Conservation (phyloP, 768 basidiomycete species). For the Suillus fuscotomentosus region DNA sequence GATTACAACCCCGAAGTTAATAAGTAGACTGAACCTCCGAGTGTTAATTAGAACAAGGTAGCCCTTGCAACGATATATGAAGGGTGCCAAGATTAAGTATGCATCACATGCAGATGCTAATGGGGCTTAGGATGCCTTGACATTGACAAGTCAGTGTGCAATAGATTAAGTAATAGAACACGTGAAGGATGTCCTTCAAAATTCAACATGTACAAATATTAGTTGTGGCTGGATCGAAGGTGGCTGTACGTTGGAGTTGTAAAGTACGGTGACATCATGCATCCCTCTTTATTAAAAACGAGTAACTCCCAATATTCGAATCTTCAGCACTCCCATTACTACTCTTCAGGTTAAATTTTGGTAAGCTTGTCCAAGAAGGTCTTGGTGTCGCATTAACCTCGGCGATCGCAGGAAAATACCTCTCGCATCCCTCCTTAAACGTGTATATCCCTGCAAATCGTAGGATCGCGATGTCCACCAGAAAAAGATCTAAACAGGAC, state of each 20-base stretch:
- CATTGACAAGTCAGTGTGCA: no score
- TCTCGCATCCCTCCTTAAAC: neutral
- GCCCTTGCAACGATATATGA: neutral
- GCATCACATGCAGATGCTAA: no score
- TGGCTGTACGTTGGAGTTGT: neutral
- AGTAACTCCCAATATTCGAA: neutral
- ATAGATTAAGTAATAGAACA: no score
- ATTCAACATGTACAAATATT: neutral
- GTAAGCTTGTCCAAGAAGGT: neutral
- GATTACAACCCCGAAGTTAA: neutral
- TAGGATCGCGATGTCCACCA: neutral
- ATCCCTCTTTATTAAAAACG: neutral
- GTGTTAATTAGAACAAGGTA: neutral
- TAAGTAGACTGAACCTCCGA: neutral
- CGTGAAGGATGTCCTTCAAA: neutral
- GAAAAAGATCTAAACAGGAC: neutral
- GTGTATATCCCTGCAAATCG: conserved; percentile 1
- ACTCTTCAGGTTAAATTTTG: neutral
- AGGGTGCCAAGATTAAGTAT: neutral
- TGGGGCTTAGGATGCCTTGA: no score
- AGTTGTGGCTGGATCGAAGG: neutral
- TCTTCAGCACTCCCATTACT: neutral
- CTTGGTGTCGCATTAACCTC: neutral
- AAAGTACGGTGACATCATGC: neutral
- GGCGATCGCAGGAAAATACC: neutral